Evolutionary conservation across 768 basidiomycete species (phyloP).

Genomic region (Xanthoconium stramineum): DNA sequence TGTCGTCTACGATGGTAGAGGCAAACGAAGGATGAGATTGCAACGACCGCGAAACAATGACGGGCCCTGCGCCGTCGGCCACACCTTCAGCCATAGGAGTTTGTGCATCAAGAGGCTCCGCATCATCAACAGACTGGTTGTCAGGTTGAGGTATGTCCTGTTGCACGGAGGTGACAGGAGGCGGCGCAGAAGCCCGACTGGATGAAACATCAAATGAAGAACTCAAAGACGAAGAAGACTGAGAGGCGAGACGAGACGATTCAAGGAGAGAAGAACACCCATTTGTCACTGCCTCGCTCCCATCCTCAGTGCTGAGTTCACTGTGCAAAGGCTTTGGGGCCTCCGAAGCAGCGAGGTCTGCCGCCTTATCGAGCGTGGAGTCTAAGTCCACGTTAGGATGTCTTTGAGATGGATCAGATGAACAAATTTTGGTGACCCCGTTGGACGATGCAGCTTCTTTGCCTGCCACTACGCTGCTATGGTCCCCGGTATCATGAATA

Average conservation of each 20-base stretch:
- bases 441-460: conserved; percentile 27
- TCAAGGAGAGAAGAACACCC: conserved; percentile 25
- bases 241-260: conserved; percentile 31
- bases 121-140: conserved; percentile 46
- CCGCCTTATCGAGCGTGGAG: conserved; percentile 20
- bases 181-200: conserved; percentile 38
- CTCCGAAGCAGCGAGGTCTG: conserved; percentile 17
- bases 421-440: conserved; percentile 20
- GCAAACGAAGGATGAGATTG: conserved; percentile 45
- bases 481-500: conserved; percentile 15
- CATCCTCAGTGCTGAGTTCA: conserved; percentile 19
- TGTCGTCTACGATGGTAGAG: conserved; percentile 51
- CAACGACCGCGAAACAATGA: conserved; percentile 31
- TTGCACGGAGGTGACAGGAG: conserved; percentile 29
- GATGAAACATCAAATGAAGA: conserved; percentile 45
- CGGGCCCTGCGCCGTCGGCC: conserved; percentile 3
- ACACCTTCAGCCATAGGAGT: conserved; percentile 19
- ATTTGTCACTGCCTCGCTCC: conserved; percentile 11
- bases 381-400: conserved; percentile 21
- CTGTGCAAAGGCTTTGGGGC: conserved; percentile 17
- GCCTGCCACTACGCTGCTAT: conserved; percentile 17
- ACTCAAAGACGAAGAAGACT: conserved; percentile 32
- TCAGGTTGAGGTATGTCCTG: conserved; percentile 37
- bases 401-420: conserved; percentile 14
- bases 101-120: conserved; percentile 46